A percentile compares a stretch with the other conserved stretches of the same genome.
Conservation (phyloP, 1,284 basidiomycete genomes). For the Sanghuangporus sanghuang region DNA sequence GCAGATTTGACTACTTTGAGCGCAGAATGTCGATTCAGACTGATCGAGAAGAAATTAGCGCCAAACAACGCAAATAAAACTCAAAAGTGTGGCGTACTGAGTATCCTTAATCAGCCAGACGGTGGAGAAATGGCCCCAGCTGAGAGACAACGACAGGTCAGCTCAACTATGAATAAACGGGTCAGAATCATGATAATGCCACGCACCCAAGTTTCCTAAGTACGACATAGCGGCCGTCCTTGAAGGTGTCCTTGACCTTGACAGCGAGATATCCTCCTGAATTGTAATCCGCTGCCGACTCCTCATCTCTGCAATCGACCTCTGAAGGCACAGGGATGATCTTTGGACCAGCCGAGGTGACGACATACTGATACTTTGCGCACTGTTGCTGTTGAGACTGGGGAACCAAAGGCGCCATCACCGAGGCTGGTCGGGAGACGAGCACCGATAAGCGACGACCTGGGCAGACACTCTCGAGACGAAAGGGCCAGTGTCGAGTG, state of each 20-base stretch:
- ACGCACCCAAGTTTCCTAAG: constrained; percentile 78
- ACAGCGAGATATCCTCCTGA: constrained; percentile 77
- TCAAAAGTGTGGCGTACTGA: constrained; percentile 34
- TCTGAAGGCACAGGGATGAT: constrained; percentile 59
- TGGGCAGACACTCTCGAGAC: background rate
- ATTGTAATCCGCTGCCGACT: constrained; percentile 76
- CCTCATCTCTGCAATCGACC: constrained; percentile 63
- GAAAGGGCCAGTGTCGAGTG: background rate
- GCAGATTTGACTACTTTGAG: constrained; percentile 93
- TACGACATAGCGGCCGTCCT: constrained; percentile 72
- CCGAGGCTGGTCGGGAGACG: constrained; percentile 16
- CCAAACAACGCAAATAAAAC: constrained; percentile 17
- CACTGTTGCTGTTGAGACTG: constrained; percentile 40
- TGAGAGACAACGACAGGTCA: constrained; percentile 26
- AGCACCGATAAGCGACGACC: background rate
- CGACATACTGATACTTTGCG: constrained; percentile 69
- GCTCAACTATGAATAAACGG: constrained; percentile 17
- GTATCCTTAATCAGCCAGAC: constrained; percentile 79
- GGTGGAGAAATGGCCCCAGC: constrained; percentile 90
- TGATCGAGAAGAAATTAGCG: constrained; percentile 25
- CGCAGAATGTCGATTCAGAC: constrained; percentile 73
- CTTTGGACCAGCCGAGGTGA: constrained; percentile 60
- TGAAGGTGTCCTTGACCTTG: constrained; percentile 76
- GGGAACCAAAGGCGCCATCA: constrained; percentile 47
- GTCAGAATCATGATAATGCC: constrained; percentile 18